These are phyloP conservation scores for Globisporangium echinulatum DNA, from an alignment of 352 stramenopile genomes.

Conservation along the genomic window DNA sequence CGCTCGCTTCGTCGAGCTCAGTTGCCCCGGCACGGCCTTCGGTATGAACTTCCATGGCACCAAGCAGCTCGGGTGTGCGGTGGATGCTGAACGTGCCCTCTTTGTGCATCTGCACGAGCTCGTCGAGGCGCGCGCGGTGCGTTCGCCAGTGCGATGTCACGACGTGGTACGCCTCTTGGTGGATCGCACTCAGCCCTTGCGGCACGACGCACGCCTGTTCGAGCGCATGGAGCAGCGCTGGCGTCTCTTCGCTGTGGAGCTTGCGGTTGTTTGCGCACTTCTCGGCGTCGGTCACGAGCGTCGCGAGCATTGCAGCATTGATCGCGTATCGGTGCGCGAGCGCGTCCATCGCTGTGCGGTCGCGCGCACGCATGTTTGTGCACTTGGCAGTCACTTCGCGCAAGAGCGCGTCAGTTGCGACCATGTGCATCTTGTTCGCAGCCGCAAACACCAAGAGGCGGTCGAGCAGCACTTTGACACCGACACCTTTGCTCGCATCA, in stretches of 20 bases:
- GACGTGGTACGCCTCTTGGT: constrained; percentile 56
- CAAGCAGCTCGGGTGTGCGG: constrained; percentile 59
- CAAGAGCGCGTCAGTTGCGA: constrained; percentile 49
- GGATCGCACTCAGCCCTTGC: constrained; percentile 28
- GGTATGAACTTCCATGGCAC: constrained; percentile 59
- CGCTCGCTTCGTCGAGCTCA: constrained; percentile 31
- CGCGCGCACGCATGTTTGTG: constrained; percentile 33
- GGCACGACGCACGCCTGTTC: constrained; percentile 61
- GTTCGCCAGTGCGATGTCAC: constrained; percentile 58
- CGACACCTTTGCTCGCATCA: constrained; percentile 39
- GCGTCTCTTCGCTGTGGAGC: constrained; percentile 61
- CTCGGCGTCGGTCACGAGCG: constrained; percentile 44
- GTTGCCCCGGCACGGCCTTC: constrained; percentile 48
- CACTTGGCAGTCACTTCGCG: constrained; percentile 63
- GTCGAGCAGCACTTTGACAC: constrained; percentile 53
- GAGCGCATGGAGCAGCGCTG: constrained; percentile 49
- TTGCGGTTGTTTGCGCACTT: constrained; percentile 72
- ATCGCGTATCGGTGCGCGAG: constrained; percentile 33
- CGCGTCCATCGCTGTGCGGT: constrained; percentile 30
- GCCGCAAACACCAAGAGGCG: constrained; percentile 50
- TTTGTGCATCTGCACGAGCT: constrained; percentile 73
- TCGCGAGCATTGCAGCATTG: constrained; percentile 42
- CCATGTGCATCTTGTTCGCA: constrained; percentile 77
- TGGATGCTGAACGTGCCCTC: constrained; percentile 72
- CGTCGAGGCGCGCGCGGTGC: constrained; percentile 40